Base-by-base conservation (phyloP, 441 rosid genomes). In the Croton setiger region DNA sequence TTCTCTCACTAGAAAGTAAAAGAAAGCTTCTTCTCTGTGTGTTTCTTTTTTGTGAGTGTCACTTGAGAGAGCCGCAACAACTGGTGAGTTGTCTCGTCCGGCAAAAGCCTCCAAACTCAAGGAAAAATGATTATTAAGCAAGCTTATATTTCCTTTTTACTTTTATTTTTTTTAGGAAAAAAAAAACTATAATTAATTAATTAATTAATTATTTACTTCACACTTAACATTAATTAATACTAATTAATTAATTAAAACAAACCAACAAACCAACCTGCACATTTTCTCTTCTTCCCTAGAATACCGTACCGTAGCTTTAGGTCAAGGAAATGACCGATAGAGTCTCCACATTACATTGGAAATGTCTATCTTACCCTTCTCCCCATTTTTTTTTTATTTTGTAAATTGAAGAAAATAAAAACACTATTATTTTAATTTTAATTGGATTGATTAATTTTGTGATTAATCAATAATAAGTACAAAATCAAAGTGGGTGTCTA, bases 11-110 rank as follows among this genome's bases (percentile, higher is more conserved):
- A 55, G 43, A 67, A 36, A 55, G 52, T 54, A 55, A 55, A 27
- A 27, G 31, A 27, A 55, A 67, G 33, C 12, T n/a, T 65, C 48
- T 66, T 64, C 47, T 52, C 31, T 27, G 31, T 27, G 31, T 27
- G 31, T 75, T 56, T 18, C 49, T 62, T 56, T 63, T 54, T 37
- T 58, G 66, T 0, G 60, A 58, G 70, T 59, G 67, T 79, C 80
- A 72, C 81, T 80, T 78, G 80, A 66, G 75, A 72, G 74, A 77
- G 74, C 83, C 80, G 87, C 84, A 83, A 81, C 89, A 76, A 72
- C 85, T 78, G 87, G 81, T 89, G 85, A 84, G 84, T 74, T 81
- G 85, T 83, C 90, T 62, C 78, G 70, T 77, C 85, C 71, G 66
- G 64, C 72, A 21, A 57, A 57, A 48, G 6, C 66, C 75, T 56